phyloP scores from a whole-genome alignment of 164 flowering plant genomes.

The Santalum album region DNA sequence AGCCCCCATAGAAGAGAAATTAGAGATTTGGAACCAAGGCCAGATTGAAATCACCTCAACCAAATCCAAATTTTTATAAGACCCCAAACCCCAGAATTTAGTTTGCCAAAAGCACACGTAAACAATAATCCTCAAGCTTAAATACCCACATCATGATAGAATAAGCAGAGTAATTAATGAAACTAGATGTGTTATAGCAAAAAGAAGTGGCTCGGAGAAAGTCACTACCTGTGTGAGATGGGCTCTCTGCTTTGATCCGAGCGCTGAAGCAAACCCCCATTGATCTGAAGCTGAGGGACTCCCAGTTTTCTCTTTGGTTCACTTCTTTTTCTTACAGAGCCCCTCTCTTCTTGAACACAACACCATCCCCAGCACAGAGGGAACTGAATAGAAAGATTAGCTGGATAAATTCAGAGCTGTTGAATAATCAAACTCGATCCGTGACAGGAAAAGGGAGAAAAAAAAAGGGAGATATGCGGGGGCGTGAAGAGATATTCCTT shows the following conservation, averaged over 20 bases:
- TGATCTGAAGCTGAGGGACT: slow-evolving; percentile 5
- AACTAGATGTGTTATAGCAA: neutral
- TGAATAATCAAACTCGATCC: neutral
- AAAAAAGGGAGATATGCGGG: too few relatives aligned
- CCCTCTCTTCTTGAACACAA: neutral
- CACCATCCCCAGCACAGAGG: too few relatives aligned
- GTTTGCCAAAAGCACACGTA: too few relatives aligned
- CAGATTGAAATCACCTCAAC: too few relatives aligned
- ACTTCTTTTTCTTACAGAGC: too few relatives aligned
- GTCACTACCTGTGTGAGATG: slow-evolving; percentile 41
- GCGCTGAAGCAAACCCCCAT: slow-evolving; percentile 78
- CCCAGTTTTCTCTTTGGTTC: neutral
- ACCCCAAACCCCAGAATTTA: neutral
- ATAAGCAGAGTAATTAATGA: neutral
- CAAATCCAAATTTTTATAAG: neutral
- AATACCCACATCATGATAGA: neutral
- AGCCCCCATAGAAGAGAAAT: neutral
- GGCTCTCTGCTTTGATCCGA: slow-evolving; percentile 61
- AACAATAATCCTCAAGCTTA: too few relatives aligned
- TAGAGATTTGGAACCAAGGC: neutral
- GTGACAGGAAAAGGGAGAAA: too few relatives aligned
- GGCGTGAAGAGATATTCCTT: too few relatives aligned
- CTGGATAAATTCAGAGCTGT: neutral
- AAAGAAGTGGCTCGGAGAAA: neutral
- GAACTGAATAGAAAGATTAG: neutral